Evolutionary conservation across 139 green algal species (phyloP).

Genomic region (Tetratostichococcus sp.): DNA sequence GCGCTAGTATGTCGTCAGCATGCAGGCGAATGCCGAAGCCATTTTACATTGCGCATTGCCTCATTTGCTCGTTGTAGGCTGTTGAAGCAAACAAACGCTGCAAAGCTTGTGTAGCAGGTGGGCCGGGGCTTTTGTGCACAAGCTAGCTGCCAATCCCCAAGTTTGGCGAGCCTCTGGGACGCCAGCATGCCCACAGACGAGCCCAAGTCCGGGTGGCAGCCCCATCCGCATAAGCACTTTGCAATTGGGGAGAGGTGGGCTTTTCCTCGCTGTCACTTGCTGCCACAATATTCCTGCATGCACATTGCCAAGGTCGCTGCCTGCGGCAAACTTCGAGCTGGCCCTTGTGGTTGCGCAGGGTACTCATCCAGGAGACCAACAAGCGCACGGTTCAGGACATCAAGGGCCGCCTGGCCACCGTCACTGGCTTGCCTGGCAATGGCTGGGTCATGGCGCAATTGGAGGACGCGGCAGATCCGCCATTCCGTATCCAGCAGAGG

Average conservation of each 20-base stretch:
- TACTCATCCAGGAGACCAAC: slow-evolving; percentile 4
- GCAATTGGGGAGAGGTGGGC: background rate
- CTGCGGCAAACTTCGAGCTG: background rate
- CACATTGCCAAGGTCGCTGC: background rate
- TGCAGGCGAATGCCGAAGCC: no score
- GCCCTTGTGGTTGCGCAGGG: slow-evolving; percentile 1
- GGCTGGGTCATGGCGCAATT: slow-evolving; percentile 17
- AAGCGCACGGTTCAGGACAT: slow-evolving; percentile 11
- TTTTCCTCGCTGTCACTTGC: no score
- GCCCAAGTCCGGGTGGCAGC: no score
- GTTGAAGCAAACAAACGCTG: no score
- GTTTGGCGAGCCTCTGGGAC: no score
- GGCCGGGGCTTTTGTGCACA: no score
- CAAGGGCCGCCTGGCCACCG: background rate
- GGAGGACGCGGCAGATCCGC: background rate
- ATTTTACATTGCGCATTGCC: no score
- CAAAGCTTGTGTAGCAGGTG: no score
- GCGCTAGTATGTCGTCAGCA: no score
- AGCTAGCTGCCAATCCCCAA: no score
- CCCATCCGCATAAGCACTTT: background rate
- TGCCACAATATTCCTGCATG: no score
- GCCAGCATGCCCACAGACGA: background rate
- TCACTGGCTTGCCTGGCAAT: slow-evolving; percentile 9
- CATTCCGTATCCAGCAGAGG: slow-evolving; percentile 16
- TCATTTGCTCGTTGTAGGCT: no score